Evolutionary conservation across 768 basidiomycete species (phyloP).

Genomic region (Xerocomus potaroensis): DNA sequence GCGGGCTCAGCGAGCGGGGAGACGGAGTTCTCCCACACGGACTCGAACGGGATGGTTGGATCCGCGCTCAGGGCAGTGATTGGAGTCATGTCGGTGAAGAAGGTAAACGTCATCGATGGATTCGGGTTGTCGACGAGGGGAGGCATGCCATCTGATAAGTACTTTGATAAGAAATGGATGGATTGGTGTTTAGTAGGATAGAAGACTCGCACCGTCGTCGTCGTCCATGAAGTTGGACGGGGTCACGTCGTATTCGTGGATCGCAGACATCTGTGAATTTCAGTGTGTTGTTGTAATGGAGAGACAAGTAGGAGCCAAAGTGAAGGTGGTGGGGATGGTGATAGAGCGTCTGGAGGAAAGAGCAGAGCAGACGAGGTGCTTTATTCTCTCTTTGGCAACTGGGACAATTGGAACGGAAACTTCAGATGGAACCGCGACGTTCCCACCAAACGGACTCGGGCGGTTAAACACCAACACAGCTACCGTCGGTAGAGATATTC

Average conservation of each 20-base stretch:
- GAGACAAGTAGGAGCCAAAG: not conserved
- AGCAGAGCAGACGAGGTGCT: slow-evolving; percentile 24
- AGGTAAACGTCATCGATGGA: slow-evolving; percentile 56
- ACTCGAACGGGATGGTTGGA: slow-evolving; percentile 32
- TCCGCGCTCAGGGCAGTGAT: slow-evolving; percentile 42
- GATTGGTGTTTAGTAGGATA: not conserved
- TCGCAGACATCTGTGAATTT: slow-evolving; percentile 17
- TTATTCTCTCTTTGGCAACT: slow-evolving; percentile 36
- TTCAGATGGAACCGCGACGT: slow-evolving; percentile 14
- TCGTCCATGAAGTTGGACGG: slow-evolving; percentile 29
- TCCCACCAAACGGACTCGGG: slow-evolving; percentile 28
- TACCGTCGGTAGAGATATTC: not conserved
- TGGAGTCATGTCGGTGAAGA: slow-evolving; percentile 56
- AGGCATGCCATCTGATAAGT: slow-evolving; percentile 42
- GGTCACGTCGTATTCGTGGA: slow-evolving; percentile 25
- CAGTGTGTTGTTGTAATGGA: not conserved
- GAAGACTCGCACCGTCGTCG: slow-evolving; percentile 33
- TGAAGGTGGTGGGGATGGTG: slow-evolving; percentile 19
- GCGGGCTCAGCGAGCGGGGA: slow-evolving; percentile 6
- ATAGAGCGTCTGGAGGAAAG: slow-evolving; percentile 24
- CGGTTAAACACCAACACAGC: slow-evolving; percentile 10
- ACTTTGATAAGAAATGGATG: slow-evolving; percentile 8
- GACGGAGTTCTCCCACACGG: slow-evolving; percentile 27
- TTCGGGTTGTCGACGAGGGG: slow-evolving; percentile 51
- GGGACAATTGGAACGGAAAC: slow-evolving; percentile 28